Base-by-base conservation (phyloP, 129 eudicot genomes). In the Erigeron canadensis region DNA sequence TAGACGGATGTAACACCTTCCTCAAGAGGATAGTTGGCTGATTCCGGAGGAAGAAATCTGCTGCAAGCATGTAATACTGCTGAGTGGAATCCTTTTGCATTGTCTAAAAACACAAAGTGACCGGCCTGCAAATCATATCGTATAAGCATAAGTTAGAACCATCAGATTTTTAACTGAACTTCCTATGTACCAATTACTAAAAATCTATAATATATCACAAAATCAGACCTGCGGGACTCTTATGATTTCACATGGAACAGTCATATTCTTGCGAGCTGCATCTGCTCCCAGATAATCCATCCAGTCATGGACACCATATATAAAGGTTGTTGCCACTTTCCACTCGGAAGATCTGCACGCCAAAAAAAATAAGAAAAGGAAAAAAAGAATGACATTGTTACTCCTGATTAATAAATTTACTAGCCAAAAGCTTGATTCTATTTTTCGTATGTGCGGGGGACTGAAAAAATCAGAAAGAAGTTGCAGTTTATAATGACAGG, bases 241-340 rank as follows among this genome's bases (percentile, higher is more conserved):
- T 47, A 89, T 84, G 71, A 94, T 94, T 76, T 94, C 96, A 79
- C 96, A 89, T 0, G 95, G 98, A 63, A 89, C 93, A 66, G 79
- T 84, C 98, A 94, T 93, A 19, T 66, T 67, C 85, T 84, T 86
- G 7, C 98, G 90, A 44, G 98, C 96, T 79, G 85, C 84, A 78
- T 89, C 92, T 4, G 98, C 98, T n/a, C 92, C 95, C 78, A 79
- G 60, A 79, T 87, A 94, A 69, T 76, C 86, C 98, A 89, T 94
- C 98, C 98, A 94, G 82, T 94, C 98, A 10, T 94, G 69, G 46
- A 73, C 16, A 43, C 98, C 98, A 28, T 94, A 94, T 59, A 94
- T 94, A 69, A 94, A 94, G 34, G 93, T 89, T 8, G 98, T 89
- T 47, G 96, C 89, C 68, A 94, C 98, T 80, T 89, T 94, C 98